phyloP scores from a whole-genome alignment of 352 stramenopile genomes.

The Phytophthora syringae region DNA sequence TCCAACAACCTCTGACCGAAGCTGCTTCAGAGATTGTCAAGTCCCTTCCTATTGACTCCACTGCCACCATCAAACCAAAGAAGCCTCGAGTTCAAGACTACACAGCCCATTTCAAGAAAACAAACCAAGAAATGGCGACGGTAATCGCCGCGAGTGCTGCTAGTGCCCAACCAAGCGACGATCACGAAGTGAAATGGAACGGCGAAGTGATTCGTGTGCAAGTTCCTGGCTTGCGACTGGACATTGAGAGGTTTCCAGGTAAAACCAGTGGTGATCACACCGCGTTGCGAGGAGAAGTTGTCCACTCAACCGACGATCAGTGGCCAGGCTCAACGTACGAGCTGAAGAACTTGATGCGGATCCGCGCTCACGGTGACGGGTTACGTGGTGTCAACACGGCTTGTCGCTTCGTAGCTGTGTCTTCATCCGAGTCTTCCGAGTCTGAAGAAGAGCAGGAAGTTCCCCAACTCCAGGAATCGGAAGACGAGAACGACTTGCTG shows the following conservation, averaged over 20 bases:
- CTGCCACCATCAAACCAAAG: slow-evolving; percentile 20
- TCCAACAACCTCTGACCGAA: slow-evolving; percentile 10
- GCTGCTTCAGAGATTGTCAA: background rate
- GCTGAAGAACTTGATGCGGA: slow-evolving; percentile 49
- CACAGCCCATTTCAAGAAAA: slow-evolving; percentile 37
- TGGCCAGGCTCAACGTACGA: slow-evolving; percentile 47
- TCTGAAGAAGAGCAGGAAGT: slow-evolving; percentile 32
- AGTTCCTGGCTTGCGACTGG: slow-evolving; percentile 16
- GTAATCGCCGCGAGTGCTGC: slow-evolving; percentile 5
- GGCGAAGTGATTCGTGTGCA: slow-evolving; percentile 45
- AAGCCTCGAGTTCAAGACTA: slow-evolving; percentile 46
- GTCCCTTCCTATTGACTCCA: background rate
- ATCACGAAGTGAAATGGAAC: slow-evolving; percentile 47
- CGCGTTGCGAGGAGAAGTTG: background rate
- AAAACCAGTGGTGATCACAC: background rate
- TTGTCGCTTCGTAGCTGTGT: slow-evolving; percentile 52
- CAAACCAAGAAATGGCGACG: slow-evolving; percentile 9
- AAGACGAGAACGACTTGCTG: slow-evolving; percentile 32
- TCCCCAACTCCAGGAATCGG: slow-evolving; percentile 25
- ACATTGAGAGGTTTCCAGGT: background rate
- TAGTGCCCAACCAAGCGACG: slow-evolving; percentile 16
- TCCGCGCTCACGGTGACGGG: slow-evolving; percentile 54
- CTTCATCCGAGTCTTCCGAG: slow-evolving; percentile 42
- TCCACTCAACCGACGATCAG: slow-evolving; percentile 11
- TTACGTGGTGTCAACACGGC: slow-evolving; percentile 58